A percentile compares a stretch with the other conserved stretches of the same genome.
phyloP scores from a whole-genome alignment of 148 eudicot species.

The Amaranthus cruentus region DNA sequence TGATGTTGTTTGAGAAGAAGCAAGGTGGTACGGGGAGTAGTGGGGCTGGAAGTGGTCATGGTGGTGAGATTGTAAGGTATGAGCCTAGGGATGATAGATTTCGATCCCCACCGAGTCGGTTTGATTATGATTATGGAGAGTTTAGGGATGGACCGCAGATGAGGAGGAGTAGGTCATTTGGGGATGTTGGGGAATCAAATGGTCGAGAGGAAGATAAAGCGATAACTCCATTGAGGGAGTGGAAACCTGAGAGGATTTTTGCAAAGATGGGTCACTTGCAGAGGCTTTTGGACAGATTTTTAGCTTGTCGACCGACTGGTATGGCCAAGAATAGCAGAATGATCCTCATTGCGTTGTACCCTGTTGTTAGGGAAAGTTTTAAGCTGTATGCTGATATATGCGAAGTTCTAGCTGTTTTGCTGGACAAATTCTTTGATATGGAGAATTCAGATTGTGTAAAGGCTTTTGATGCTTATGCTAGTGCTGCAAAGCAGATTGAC shows the following conservation, averaged over 20 bases:
- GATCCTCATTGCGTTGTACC: slow-evolving; percentile 61
- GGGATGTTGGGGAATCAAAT: slow-evolving; percentile 62
- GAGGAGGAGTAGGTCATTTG: slow-evolving; percentile 74
- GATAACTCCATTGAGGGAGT: slow-evolving; percentile 73
- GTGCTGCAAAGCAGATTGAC: slow-evolving; percentile 76
- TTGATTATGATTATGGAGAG: slow-evolving; percentile 59
- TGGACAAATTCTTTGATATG: slow-evolving; percentile 81
- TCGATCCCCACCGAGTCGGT: slow-evolving; percentile 61
- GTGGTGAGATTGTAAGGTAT: slow-evolving; percentile 48
- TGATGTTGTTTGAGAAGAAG: slow-evolving; percentile 71
- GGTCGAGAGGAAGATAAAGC: slow-evolving; percentile 44
- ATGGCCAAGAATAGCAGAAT: slow-evolving; percentile 69
- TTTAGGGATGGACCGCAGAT: slow-evolving; percentile 52
- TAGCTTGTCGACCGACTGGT: slow-evolving; percentile 86
- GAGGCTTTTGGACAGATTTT: slow-evolving; percentile 78
- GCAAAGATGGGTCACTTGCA: slow-evolving; percentile 81
- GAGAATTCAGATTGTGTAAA: slow-evolving; percentile 76
- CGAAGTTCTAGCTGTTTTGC: slow-evolving; percentile 66
- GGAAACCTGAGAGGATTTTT: slow-evolving; percentile 76
- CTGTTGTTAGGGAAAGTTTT: slow-evolving; percentile 67
- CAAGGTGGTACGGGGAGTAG: slow-evolving; percentile 31
- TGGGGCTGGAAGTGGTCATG: slow-evolving; percentile 39
- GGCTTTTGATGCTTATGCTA: slow-evolving; percentile 71
- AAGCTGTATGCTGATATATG: slow-evolving; percentile 77
- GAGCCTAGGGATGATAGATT: slow-evolving; percentile 64